Conservation (phyloP, 768 basidiomycete species). For the Leucosporidium scottii region DNA sequence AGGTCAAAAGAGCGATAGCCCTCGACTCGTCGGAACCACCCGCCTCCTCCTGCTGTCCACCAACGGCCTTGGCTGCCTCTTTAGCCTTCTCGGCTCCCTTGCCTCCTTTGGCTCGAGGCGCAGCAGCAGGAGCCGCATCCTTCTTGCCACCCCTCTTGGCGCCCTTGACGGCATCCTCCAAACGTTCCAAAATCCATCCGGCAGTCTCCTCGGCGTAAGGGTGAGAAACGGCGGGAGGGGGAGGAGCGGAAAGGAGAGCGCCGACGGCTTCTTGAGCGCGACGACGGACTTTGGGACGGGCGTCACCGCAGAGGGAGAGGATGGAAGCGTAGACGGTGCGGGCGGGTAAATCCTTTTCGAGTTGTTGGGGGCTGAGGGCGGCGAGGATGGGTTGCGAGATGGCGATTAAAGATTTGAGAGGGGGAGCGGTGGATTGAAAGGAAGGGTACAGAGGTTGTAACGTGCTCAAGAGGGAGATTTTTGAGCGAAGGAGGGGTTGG, state of each 20-base stretch:
- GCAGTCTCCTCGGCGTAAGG: constrained; percentile 77
- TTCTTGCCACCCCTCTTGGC: constrained; percentile 54
- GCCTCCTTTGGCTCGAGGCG: neutral
- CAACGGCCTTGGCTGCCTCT: neutral
- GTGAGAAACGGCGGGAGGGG: constrained; percentile 67
- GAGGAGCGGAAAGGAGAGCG: constrained; percentile 67
- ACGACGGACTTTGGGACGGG: constrained; percentile 87
- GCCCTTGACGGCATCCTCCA: constrained; percentile 59
- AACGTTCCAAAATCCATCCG: constrained; percentile 64
- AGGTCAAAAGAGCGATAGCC: constrained; percentile 62
- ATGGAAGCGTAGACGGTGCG: constrained; percentile 80
- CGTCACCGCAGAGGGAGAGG: constrained; percentile 73
- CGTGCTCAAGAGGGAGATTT: constrained; percentile 65
- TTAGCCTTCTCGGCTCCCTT: neutral
- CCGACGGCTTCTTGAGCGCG: constrained; percentile 78
- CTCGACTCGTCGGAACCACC: constrained; percentile 58
- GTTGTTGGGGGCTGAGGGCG: constrained; percentile 62
- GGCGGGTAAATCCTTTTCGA: constrained; percentile 52
- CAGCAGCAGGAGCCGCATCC: constrained; percentile 43
- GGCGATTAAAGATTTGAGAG: constrained; percentile 73
- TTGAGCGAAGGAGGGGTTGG: constrained; percentile 67
- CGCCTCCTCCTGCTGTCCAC: constrained; percentile 43
- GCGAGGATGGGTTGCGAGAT: constrained; percentile 63
- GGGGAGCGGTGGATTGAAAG: constrained; percentile 40
- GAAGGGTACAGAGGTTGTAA: constrained; percentile 72